These are phyloP conservation scores for Trametes villosa DNA, from an alignment of 768 basidiomycete species.

Conservation along the genomic window DNA sequence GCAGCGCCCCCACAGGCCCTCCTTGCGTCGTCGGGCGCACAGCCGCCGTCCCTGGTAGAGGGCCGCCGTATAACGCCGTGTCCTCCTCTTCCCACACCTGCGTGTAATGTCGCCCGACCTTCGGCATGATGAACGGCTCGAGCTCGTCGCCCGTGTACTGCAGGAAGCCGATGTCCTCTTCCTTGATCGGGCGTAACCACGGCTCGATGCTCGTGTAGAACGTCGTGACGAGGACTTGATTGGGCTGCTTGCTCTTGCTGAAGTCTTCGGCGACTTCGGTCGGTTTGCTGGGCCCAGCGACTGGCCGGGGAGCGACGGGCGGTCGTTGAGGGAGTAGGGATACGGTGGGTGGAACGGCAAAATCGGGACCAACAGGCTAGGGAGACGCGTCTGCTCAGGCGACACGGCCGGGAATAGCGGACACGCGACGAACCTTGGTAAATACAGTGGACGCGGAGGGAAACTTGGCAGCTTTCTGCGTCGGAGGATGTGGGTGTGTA, in stretches of 20 bases:
- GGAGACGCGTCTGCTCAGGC: not conserved
- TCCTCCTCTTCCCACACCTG: slow-evolving; percentile 97
- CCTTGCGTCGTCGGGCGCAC: slow-evolving; percentile 38
- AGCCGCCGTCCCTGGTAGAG: slow-evolving; percentile 46
- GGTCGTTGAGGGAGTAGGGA: slow-evolving; percentile 65
- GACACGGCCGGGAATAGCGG: not conserved
- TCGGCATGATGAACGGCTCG: slow-evolving; percentile 85
- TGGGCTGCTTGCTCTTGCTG: slow-evolving; percentile 77
- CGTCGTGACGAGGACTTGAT: slow-evolving; percentile 66
- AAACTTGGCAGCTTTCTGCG: slow-evolving; percentile 61
- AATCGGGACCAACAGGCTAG: slow-evolving; percentile 56
- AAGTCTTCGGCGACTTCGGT: slow-evolving; percentile 89
- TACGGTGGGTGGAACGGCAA: slow-evolving; percentile 53
- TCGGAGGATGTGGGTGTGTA: slow-evolving; percentile 37
- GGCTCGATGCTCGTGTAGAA: slow-evolving; percentile 91
- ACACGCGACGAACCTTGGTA: slow-evolving; percentile 54
- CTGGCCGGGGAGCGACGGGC: slow-evolving; percentile 61
- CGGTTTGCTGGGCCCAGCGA: slow-evolving; percentile 83
- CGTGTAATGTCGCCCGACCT: slow-evolving; percentile 84
- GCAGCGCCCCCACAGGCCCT: slow-evolving; percentile 47
- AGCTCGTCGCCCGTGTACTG: slow-evolving; percentile 90
- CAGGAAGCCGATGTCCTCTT: slow-evolving; percentile 95
- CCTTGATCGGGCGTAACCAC: slow-evolving; percentile 86
- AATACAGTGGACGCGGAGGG: slow-evolving; percentile 45
- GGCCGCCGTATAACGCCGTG: slow-evolving; percentile 49